Base-by-base conservation (phyloP, 2,329 filamentous ascomycete species). In the Lecanicillium sp. region DNA sequence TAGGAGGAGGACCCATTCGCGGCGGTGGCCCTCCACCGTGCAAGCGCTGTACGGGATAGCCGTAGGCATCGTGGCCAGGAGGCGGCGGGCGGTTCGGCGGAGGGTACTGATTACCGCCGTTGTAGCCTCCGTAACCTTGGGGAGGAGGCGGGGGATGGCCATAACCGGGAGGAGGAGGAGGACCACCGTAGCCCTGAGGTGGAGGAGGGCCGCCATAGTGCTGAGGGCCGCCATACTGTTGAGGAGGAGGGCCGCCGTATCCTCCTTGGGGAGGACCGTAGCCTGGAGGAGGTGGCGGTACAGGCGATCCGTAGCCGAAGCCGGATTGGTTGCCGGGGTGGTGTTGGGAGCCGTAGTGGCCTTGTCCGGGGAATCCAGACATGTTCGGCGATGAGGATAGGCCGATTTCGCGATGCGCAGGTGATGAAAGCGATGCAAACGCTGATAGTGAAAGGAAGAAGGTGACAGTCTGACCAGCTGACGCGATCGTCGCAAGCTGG, bases 11-110 rank as follows among this genome's bases (percentile, higher is more conserved):
- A 0, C 55, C 56, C 5, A 29, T 41, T 19, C 39, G 18, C 20
- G 57, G 44, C 22, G 22, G 22, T 7, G 22, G 22, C 9, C 52
- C 50, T 17, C 56, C 54, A 25, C 58, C 51, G 33, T 48, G 41
- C 15, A 50, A 17, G 45, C 47, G 50, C 11, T 53, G 47, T 42
- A 59, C 50, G 17, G 66, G 66, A 48, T 72, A 71, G 34, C 71
- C 69, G 48, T 73, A 71, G 10, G 55, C 49, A 42, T 72, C 69
- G 37, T 65, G 52, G 15, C 61, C 60, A 1, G 55, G 52, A 13
- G 69, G 68, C 17, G 67, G 66, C 15, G 62, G 58, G 32, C 40
- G 50, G 17, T 45, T 44, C 3, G 45, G 46, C 22, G 46, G 47
- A 17, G 48, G 46, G 15, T 53, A 46, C 18, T 48, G 46, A 29